Percentiles rank a stretch among this genome's conserved stretches.
These are phyloP conservation scores for Bocquillonia castaneifolia DNA, from an alignment of 441 rosid genomes.

Conservation along the genomic window DNA sequence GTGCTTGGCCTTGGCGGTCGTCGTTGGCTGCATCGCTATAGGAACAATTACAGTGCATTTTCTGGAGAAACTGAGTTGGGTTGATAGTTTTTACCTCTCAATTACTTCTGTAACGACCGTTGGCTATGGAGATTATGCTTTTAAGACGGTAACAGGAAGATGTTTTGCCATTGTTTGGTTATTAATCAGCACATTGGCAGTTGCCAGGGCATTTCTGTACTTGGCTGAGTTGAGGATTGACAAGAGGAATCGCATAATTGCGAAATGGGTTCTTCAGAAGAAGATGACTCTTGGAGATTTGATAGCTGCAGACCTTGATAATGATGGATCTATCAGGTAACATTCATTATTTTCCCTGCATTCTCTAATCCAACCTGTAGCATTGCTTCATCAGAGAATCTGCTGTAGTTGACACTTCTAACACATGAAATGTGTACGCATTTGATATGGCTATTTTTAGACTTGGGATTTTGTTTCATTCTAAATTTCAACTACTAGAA, in stretches of 20 bases:
- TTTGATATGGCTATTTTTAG: no score
- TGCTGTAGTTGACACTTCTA: no score
- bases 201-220: constrained; percentile 58
- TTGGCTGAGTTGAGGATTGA: constrained; percentile 58
- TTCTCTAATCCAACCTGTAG: not conserved
- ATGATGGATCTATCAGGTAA: constrained; percentile 68
- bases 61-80: constrained; percentile 48
- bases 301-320: constrained; percentile 65
- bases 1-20: constrained; percentile 43
- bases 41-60: constrained; percentile 43
- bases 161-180: constrained; percentile 63
- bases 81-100: constrained; percentile 56
- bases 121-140: constrained; percentile 62
- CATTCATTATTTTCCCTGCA: constrained; percentile 1
- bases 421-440: not conserved
- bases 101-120: constrained; percentile 69
- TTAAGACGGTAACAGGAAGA: constrained; percentile 41
- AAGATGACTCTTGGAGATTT: constrained; percentile 63
- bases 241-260: constrained; percentile 47
- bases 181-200: constrained; percentile 52
- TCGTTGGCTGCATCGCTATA: constrained; percentile 42
- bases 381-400: no score
- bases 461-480: no score
- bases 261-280: constrained; percentile 59
- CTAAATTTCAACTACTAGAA: not conserved